phyloP scores from a whole-genome alignment of 441 rosid species.

The Populus tomentosa region DNA sequence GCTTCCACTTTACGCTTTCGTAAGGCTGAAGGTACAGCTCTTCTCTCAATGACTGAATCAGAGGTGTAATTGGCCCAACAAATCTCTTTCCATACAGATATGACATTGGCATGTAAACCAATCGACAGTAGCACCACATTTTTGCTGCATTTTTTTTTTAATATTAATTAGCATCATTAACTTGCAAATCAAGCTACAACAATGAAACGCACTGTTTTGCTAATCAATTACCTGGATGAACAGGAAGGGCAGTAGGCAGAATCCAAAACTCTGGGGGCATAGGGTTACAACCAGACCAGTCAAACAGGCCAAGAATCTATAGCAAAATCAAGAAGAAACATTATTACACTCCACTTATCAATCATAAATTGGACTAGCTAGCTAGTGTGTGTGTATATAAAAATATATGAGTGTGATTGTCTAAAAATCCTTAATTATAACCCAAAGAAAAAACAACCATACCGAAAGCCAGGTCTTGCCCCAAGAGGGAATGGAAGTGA shows the following conservation, averaged over 20 bases:
- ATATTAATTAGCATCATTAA: background rate
- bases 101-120: constrained; percentile 77
- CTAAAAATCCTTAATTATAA: background rate
- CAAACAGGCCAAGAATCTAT: constrained; percentile 53
- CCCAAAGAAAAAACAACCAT: background rate
- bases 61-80: constrained; percentile 69
- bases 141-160: constrained; percentile 33
- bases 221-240: constrained; percentile 38
- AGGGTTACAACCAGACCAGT: constrained; percentile 63
- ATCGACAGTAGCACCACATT: constrained; percentile 76
- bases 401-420: background rate
- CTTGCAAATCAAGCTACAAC: background rate
- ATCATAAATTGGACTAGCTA: background rate
- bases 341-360: background rate
- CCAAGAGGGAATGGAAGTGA: constrained; percentile 30
- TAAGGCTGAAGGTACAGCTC: constrained; percentile 32
- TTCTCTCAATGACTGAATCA: constrained; percentile 28
- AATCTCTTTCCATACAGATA: constrained; percentile 72
- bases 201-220: background rate
- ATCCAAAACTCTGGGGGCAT: constrained; percentile 65
- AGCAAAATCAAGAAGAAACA: background rate
- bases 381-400: no score
- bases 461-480: constrained; percentile 47
- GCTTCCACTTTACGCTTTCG: constrained; percentile 17
- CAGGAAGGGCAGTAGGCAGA: constrained; percentile 41